Conservation (phyloP, 345 rosid species). For the Salix arbutifolia region DNA sequence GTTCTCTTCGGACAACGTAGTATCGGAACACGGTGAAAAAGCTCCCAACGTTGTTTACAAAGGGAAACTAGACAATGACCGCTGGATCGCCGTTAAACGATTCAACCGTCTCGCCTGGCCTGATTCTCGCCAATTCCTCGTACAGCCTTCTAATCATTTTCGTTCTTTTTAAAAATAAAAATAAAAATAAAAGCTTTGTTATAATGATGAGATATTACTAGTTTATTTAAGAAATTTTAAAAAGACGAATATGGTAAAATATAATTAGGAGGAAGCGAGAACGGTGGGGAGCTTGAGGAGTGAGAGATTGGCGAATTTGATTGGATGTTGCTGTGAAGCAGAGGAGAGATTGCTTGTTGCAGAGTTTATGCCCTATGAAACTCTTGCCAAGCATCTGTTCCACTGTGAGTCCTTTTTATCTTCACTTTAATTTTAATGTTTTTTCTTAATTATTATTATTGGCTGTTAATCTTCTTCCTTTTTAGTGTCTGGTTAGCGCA, state of each 20-base stretch:
- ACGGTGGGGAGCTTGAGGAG: conserved; percentile 79
- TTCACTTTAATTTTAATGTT: background rate
- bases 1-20: conserved; percentile 79
- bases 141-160: conserved; percentile 26
- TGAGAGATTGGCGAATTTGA: conserved; percentile 71
- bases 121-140: conserved; percentile 91
- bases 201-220: background rate
- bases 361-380: conserved; percentile 87
- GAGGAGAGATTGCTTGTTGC: conserved; percentile 83
- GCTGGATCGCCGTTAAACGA: conserved; percentile 82
- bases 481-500: background rate
- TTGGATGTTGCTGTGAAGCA: conserved; percentile 86
- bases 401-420: conserved; percentile 50
- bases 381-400: conserved; percentile 90
- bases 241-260: background rate
- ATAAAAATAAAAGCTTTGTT: background rate
- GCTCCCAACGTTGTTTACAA: conserved; percentile 91
- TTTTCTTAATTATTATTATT: background rate
- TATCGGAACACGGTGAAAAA: conserved; percentile 95
- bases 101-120: conserved; percentile 90
- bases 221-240: background rate
- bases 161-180: background rate
- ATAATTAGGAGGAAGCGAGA: conserved; percentile 76
- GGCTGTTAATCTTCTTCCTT: background rate
- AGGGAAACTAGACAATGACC: conserved; percentile 74